These are phyloP conservation scores for Aspergillus sp. DNA, from an alignment of 2,329 filamentous ascomycete genomes.

Conservation along the genomic window DNA sequence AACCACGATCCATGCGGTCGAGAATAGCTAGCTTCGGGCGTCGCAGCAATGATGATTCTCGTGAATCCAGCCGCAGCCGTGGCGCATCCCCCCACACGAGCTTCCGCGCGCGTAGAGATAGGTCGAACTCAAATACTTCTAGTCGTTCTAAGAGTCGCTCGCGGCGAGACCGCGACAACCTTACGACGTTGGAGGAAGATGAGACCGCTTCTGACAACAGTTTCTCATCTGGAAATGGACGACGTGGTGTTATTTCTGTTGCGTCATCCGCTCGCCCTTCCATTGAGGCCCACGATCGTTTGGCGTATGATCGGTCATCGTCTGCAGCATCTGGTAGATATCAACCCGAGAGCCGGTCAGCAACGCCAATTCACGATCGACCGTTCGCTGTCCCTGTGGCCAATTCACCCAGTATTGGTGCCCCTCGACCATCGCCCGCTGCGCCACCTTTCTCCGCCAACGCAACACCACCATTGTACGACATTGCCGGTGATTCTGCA, in stretches of 20 bases:
- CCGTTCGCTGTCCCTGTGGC: slow-evolving; percentile 29
- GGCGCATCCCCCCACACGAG: slow-evolving; percentile 39
- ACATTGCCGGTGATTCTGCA: slow-evolving; percentile 41
- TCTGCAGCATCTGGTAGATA: slow-evolving; percentile 42
- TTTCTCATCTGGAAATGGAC: slow-evolving; percentile 26
- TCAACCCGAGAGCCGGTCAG: slow-evolving; percentile 40
- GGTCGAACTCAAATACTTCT: slow-evolving; percentile 56
- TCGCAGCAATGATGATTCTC: slow-evolving; percentile 35
- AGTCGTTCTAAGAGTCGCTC: slow-evolving; percentile 56
- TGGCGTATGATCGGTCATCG: slow-evolving; percentile 33
- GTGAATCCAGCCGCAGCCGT: slow-evolving; percentile 37
- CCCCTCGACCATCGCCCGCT: slow-evolving; percentile 46
- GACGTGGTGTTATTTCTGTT: slow-evolving; percentile 26
- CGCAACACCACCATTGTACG: slow-evolving; percentile 54
- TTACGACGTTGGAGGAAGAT: slow-evolving; percentile 52
- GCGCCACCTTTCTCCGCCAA: slow-evolving; percentile 53
- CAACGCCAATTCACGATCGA: slow-evolving; percentile 31
- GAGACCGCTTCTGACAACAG: slow-evolving; percentile 32
- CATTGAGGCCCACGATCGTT: slow-evolving; percentile 30
- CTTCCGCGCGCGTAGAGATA: slow-evolving; percentile 46
- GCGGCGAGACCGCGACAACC: slow-evolving; percentile 55
- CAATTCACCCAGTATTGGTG: slow-evolving; percentile 37
- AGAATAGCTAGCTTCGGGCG: slow-evolving; percentile 28
- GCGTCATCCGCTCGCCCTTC: slow-evolving; percentile 41
- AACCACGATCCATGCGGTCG: slow-evolving; percentile 27